These are phyloP conservation scores for Arthrobotrys sinensis DNA, from an alignment of 2,329 filamentous ascomycete genomes.

Conservation along the genomic window DNA sequence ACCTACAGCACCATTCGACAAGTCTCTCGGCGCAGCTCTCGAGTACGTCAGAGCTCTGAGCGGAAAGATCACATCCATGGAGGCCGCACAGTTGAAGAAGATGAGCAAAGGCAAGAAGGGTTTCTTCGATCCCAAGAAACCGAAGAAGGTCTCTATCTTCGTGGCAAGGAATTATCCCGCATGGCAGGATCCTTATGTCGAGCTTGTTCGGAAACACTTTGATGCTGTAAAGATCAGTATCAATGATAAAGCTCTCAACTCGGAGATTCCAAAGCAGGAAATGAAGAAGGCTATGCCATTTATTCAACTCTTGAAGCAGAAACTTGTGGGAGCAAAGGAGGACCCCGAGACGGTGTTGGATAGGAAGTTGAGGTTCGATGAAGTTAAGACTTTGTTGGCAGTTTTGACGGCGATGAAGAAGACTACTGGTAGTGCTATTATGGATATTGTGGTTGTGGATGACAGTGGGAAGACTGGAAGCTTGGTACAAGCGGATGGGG, in stretches of 20 bases:
- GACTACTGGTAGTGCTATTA: constrained; percentile 78
- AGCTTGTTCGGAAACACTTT: constrained; percentile 81
- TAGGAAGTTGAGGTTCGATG: constrained; percentile 88
- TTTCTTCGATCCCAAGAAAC: constrained; percentile 88
- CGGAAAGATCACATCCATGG: constrained; percentile 86
- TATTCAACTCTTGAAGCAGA: constrained; percentile 87
- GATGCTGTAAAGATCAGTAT: constrained; percentile 75
- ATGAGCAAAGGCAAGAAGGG: constrained; percentile 91
- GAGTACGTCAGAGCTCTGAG: constrained; percentile 83
- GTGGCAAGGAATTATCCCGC: constrained; percentile 83
- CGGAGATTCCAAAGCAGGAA: constrained; percentile 84
- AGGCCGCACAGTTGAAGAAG: constrained; percentile 86
- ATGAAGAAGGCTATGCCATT: constrained; percentile 99
- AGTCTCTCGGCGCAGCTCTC: constrained; percentile 79
- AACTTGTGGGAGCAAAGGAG: constrained; percentile 79
- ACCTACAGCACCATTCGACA: constrained; percentile 76
- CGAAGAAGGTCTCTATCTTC: constrained; percentile 92
- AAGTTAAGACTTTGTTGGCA: constrained; percentile 80
- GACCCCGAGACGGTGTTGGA: constrained; percentile 79
- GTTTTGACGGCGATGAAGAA: constrained; percentile 86
- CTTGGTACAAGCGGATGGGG: constrained; percentile 72
- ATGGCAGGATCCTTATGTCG: constrained; percentile 94
- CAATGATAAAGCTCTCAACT: constrained; percentile 86
- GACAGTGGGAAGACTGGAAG: constrained; percentile 78
- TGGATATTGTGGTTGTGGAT: constrained; percentile 80